Percentiles rank a stretch among this genome's conserved stretches.
Evolutionary conservation across 805 yeast genomes (phyloP).

Genomic region (Kuraishia floccosa): DNA sequence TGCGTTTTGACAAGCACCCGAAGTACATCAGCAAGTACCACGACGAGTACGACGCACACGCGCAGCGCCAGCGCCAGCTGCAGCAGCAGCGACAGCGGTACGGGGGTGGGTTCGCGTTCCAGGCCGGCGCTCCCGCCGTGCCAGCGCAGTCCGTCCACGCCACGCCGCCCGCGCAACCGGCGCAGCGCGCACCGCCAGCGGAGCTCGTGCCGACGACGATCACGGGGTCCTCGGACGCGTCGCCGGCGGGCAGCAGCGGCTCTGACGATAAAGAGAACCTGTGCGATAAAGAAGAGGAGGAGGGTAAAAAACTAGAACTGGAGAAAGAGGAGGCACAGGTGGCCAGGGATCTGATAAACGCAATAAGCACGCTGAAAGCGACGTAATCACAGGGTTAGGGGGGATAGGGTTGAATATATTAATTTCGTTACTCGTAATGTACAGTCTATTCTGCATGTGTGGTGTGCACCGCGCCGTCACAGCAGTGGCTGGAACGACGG

Average conservation of each 20-base stretch:
- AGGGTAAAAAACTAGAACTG: not conserved
- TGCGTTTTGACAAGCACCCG: conserved; percentile 47
- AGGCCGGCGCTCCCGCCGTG: not conserved
- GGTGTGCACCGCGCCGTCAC: no score
- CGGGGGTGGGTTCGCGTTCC: not conserved
- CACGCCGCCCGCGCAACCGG: not conserved
- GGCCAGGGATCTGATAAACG: conserved; percentile 13
- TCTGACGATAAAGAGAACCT: not conserved
- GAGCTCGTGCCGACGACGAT: no score
- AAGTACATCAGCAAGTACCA: conserved; percentile 15
- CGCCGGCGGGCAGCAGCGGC: no score
- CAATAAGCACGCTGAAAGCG: conserved; percentile 9
- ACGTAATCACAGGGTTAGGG: no score
- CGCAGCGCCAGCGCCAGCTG: conserved; percentile 1
- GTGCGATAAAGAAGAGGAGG: not conserved
- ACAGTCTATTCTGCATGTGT: no score
- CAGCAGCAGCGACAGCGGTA: not conserved
- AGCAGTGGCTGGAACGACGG: no score
- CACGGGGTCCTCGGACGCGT: no score
- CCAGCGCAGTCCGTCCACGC: not conserved
- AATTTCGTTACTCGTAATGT: no score
- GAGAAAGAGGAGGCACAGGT: conserved; percentile 13
- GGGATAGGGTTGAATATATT: no score
- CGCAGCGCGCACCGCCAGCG: no score
- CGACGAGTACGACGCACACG: conserved; percentile 1